Percentiles rank a stretch among this genome's conserved stretches.
These are phyloP conservation scores for Platanthera zijinensis DNA, from an alignment of 106 monocot species.

Conservation along the genomic window DNA sequence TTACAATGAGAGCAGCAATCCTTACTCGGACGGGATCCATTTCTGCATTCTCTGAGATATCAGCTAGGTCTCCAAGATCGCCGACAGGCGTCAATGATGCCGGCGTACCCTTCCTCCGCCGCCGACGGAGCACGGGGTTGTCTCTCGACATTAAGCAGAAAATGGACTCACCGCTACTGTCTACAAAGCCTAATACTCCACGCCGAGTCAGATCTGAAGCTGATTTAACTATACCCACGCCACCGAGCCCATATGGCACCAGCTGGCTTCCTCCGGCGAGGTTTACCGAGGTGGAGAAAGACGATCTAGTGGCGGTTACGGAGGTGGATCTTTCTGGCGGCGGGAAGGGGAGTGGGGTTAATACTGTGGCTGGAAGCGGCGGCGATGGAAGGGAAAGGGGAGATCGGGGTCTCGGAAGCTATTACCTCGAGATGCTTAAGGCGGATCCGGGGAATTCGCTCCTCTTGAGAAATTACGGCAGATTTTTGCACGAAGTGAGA, in stretches of 20 bases:
- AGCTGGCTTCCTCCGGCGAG: background rate
- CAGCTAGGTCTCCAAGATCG: background rate
- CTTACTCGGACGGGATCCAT: background rate
- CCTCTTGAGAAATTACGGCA: conserved; percentile 64
- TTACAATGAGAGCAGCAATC: conserved; percentile 1
- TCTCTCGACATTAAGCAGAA: background rate
- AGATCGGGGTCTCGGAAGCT: conserved; percentile 18
- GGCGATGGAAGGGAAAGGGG: conserved; percentile 4
- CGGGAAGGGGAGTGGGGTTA: conserved; percentile 20
- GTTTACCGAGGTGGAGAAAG: background rate
- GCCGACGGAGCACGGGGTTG: background rate
- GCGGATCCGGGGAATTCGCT: conserved; percentile 66
- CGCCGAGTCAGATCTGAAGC: conserved; percentile 15
- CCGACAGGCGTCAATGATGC: background rate
- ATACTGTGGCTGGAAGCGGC: conserved; percentile 17
- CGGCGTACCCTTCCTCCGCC: background rate
- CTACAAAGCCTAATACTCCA: background rate
- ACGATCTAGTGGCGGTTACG: conserved; percentile 8
- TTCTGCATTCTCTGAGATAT: background rate
- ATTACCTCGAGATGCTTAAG: conserved; percentile 55
- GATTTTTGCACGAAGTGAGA: conserved; percentile 64
- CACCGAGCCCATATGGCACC: background rate
- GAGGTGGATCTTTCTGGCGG: conserved; percentile 10
- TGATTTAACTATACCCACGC: background rate
- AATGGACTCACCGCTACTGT: background rate